Base-by-base conservation (phyloP, 2,329 filamentous ascomycete species). In the Colletotrichum plurivorum region DNA sequence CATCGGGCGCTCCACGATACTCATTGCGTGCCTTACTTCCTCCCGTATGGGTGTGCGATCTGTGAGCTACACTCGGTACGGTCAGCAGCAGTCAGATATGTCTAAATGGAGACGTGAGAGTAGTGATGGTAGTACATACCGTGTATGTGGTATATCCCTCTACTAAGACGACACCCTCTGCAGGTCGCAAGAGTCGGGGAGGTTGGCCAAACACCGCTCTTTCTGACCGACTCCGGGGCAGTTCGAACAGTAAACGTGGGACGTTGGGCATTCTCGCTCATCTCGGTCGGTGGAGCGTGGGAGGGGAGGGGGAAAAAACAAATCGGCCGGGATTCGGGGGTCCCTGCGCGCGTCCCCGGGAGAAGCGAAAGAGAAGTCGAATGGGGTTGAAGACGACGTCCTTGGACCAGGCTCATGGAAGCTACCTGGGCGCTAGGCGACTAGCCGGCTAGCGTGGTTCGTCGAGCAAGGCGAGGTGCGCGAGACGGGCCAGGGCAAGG, bases 331-430 rank as follows among this genome's bases (percentile, higher is more conserved):
- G 53, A 58, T 64, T 64, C 53, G 65, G 65, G 53, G 59, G 59
- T 39, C 60, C 53, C 65, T 63, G 60, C 60, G 65, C 54, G 46
- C 25, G 65, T 68, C 65, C 54, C 65, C 60, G 53, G 63, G 51
- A 49, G 43, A 48, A 43, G 43, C 43, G 54, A 22, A 31, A 52
- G 7, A 52, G 62, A 58, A 22, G 62, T 64, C 36, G 62, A 56
- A 56, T 41, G 53, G 43, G 31, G 39, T 43, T 53, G 55, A 67
- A 68, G 65, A 68, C 65, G 39, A 41, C 31, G 53, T 68, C 65
- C 65, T 64, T 39, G 60, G 65, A 63, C 60, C 65, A 64, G 65
- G 65, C 65, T 68, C 65, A 57, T 68, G 65, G 65, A 64, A 68
- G 65, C 65, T 64, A 53, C 60, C 25, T 64, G 16, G 39, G 43